These are phyloP conservation scores for Debaryomyces prosopidis DNA, from an alignment of 805 yeast genomes.

Conservation along the genomic window DNA sequence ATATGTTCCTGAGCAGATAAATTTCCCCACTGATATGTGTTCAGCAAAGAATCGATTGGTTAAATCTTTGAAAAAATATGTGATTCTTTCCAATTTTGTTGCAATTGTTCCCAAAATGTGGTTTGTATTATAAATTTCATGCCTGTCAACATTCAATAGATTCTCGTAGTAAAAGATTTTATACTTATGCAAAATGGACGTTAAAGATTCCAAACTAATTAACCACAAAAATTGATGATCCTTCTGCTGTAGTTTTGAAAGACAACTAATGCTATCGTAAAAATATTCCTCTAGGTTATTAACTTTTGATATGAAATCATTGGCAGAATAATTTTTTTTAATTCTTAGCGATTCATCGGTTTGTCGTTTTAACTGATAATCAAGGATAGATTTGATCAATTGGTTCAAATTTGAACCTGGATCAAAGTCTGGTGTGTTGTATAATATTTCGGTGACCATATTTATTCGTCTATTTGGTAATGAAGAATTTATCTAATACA, in stretches of 20 bases:
- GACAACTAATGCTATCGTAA: conserved; percentile 10
- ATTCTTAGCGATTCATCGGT: background rate
- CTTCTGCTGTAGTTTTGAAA: conserved; percentile 10
- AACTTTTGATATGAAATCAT: conserved; percentile 5
- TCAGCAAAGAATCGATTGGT: conserved; percentile 2
- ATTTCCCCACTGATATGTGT: background rate
- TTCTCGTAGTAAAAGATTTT: conserved; percentile 6
- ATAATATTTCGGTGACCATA: background rate
- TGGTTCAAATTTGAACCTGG: background rate
- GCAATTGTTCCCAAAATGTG: background rate
- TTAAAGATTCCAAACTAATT: conserved; percentile 7
- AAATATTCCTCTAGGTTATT: conserved; percentile 19
- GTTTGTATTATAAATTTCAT: background rate
- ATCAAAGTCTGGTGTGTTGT: conserved; percentile 1
- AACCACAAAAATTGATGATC: conserved; percentile 23
- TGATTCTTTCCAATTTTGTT: conserved; percentile 3
- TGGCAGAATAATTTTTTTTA: background rate
- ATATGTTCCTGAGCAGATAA: background rate
- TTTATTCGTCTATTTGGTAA: too few species aligned
- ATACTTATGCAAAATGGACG: conserved; percentile 5
- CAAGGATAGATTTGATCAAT: conserved; percentile 1
- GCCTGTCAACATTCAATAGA: background rate
- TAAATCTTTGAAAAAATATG: background rate
- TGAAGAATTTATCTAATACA: too few species aligned
- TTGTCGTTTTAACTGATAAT: background rate